Evolutionary conservation across 2,329 filamentous ascomycete genomes (phyloP).

Genomic region (Neonectria hederae): DNA sequence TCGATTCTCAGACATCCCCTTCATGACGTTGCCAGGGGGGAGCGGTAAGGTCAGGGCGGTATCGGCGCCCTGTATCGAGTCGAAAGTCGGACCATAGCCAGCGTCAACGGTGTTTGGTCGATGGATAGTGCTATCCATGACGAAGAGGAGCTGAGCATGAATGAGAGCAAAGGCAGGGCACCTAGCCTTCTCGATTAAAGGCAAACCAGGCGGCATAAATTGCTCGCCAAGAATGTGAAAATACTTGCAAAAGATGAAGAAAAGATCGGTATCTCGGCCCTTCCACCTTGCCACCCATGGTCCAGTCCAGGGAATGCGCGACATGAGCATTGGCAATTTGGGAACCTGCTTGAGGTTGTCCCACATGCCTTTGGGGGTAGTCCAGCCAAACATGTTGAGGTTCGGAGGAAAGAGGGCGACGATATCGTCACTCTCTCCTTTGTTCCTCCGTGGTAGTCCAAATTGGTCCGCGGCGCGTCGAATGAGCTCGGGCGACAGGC

Average conservation of each 20-base stretch:
- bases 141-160: conserved; percentile 81
- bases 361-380: conserved; percentile 58
- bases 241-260: conserved; percentile 92
- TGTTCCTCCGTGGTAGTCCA: conserved; percentile 66
- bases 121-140: conserved; percentile 86
- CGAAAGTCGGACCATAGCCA: conserved; percentile 53
- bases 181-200: conserved; percentile 65
- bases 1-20: conserved; percentile 89
- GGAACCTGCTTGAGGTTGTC: conserved; percentile 72
- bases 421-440: conserved; percentile 70
- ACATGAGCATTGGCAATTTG: conserved; percentile 71
- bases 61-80: conserved; percentile 66
- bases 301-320: conserved; percentile 84
- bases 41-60: conserved; percentile 71
- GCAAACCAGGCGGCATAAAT: conserved; percentile 67
- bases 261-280: conserved; percentile 86
- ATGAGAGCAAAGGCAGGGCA: conserved; percentile 83
- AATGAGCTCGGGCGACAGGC: conserved; percentile 72
- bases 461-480: conserved; percentile 77
- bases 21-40: conserved; percentile 73
- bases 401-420: conserved; percentile 74
- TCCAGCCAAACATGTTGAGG: conserved; percentile 67
- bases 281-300: conserved; percentile 88
- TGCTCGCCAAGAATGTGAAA: conserved; percentile 83
- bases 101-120: conserved; percentile 69